Conservation (phyloP, 2,329 filamentous ascomycete species). For the Cladophialophora immunda region DNA sequence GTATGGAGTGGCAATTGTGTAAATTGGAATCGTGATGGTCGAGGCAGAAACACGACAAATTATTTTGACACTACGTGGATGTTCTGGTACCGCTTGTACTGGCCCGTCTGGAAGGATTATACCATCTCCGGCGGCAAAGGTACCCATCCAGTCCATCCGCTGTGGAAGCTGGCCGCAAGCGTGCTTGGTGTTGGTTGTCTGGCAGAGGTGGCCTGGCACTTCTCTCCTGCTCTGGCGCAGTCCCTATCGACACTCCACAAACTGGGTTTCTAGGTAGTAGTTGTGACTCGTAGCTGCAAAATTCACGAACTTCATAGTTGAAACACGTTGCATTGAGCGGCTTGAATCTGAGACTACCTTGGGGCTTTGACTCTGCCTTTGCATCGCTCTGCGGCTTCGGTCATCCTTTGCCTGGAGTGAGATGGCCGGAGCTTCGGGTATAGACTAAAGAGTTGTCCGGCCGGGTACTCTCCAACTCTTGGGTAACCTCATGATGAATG, state of each 20-base stretch:
- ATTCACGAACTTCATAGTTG: not conserved
- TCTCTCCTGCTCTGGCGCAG: not conserved
- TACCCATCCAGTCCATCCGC: constrained; percentile 7
- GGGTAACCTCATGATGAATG: not conserved
- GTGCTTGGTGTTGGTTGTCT: not conserved
- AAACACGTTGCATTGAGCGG: not conserved
- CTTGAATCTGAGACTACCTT: not conserved
- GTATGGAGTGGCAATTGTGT: constrained; percentile 59
- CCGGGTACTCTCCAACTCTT: not conserved
- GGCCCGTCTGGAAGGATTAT: constrained; percentile 28
- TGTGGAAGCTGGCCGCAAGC: constrained; percentile 14
- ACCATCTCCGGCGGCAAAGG: constrained; percentile 14
- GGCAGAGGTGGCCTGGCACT: not conserved
- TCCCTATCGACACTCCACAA: constrained; percentile 41
- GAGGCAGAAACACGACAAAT: constrained; percentile 59
- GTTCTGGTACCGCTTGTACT: constrained; percentile 28
- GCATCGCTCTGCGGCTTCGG: not conserved
- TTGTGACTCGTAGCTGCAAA: not conserved
- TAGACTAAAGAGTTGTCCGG: not conserved
- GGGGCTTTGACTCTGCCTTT: not conserved
- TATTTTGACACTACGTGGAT: constrained; percentile 47
- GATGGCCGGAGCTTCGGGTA: not conserved
- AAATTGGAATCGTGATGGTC: constrained; percentile 58
- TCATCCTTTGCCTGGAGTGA: not conserved
- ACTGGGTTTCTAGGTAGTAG: not conserved